Percentiles rank a stretch among this genome's conserved stretches.
These are phyloP conservation scores for Cercophora newfieldiana DNA, from an alignment of 495 filamentous ascomycete genomes.

Conservation along the genomic window DNA sequence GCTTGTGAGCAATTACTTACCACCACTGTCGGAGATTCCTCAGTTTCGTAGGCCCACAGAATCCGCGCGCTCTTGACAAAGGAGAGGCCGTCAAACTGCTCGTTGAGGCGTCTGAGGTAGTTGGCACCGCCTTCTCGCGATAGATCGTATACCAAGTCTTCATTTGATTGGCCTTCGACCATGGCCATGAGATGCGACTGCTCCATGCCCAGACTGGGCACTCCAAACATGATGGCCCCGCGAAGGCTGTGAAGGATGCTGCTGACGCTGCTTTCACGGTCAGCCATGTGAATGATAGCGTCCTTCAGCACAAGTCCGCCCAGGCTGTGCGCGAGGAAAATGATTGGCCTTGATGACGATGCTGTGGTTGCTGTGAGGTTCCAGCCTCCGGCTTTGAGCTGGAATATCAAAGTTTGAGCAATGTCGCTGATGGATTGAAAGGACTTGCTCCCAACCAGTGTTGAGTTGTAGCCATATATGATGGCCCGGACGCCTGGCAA, in stretches of 20 bases:
- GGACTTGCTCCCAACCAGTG: conserved; percentile 10
- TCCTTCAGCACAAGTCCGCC: conserved; percentile 38
- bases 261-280: not conserved
- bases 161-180: conserved; percentile 24
- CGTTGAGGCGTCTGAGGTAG: not conserved
- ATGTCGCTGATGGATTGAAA: conserved; percentile 26
- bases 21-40: conserved; percentile 14
- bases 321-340: conserved; percentile 39
- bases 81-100: conserved; percentile 9
- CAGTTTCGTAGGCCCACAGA: conserved; percentile 22
- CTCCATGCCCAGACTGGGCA: conserved; percentile 26
- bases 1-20: not conserved
- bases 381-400: conserved; percentile 13
- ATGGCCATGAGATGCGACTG: conserved; percentile 17
- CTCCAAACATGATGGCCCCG: conserved; percentile 27
- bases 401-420: conserved; percentile 8
- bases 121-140: not conserved
- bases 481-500: conserved; percentile 28
- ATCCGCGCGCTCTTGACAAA: not conserved
- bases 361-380: no score
- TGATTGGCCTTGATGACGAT: conserved; percentile 18
- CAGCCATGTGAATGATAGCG: conserved; percentile 13
- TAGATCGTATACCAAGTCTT: conserved; percentile 17
- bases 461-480: conserved; percentile 31
- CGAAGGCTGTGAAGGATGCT: conserved; percentile 7